Evolutionary conservation across 2,329 filamentous ascomycete genomes (phyloP), one percentile per base, ranked within the genome.

Genomic region (Xylariaceae sp.): DNA sequence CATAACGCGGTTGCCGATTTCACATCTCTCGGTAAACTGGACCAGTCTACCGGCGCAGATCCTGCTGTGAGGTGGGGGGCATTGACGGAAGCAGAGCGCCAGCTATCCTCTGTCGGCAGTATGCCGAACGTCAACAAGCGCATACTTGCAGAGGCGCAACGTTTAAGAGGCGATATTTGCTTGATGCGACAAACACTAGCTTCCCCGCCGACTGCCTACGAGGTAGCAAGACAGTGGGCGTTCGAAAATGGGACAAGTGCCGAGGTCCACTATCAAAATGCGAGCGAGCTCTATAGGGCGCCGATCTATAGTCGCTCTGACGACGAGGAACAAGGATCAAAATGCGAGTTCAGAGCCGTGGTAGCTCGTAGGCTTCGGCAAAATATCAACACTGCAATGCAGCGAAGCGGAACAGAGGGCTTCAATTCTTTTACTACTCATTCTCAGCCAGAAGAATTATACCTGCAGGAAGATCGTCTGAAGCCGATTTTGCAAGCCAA

Each of bases 181-280:
- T 36, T 61, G 28, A 48, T 40, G 4, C 43, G 60, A 2, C 52
- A 52, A 32, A 41, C 46, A 15, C 46, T 61, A 29, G 50, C 52
- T 1, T 50, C 53, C 24, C 44, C 55, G 1, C 58, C 56, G 4
- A 30, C 33, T 4, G 43, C 50, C 3, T 38, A 58, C 31, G 33
- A 41, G 16, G 44, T 51, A 17, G 58, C 58, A 12, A 35, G 40
- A 12, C 36, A 39, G 3, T 52, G 46, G 2, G 47, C 49, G 4
- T 18, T 45, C 3, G 48, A 56, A 34, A 52, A 59, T 13, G 41
- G 54, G 8, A 56, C 52, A 35, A 51, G 57, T 36, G 56, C 58
- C 1, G 50, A 53, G 23, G 51, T 59, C 3, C 60, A 56, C 41
- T 61, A 59, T 35, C 51, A 53, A 15, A 61, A 61, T 31, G 57